Percentiles rank a stretch among this genome's conserved stretches.
Conservation (phyloP, 2,329 filamentous ascomycete genomes). For the Fusarium sp. region DNA sequence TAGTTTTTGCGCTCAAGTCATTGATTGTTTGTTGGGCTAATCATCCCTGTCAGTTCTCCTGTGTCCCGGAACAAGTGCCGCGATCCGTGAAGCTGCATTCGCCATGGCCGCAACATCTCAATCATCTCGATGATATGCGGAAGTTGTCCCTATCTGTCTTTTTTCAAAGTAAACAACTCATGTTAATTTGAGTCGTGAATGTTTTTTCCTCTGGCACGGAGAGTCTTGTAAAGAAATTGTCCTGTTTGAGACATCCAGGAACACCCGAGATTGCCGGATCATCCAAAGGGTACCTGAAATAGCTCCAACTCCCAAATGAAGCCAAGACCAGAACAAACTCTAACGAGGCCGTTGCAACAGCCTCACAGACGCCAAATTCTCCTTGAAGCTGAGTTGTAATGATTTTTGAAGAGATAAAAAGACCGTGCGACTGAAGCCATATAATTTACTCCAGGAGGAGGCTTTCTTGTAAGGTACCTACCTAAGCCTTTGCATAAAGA, state of each 20-base stretch:
- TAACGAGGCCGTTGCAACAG: not conserved
- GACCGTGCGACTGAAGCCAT: not conserved
- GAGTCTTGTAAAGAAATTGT: conserved; percentile 7
- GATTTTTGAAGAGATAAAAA: not conserved
- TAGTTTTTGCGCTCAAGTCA: not conserved
- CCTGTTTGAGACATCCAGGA: conserved; percentile 20
- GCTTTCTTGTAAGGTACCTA: conserved; percentile 11
- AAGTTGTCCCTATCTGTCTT: not conserved
- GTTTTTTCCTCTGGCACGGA: conserved; percentile 3
- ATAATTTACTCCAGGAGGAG: conserved; percentile 1
- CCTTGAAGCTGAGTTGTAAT: not conserved
- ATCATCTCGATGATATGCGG: not conserved
- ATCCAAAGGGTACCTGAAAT: not conserved
- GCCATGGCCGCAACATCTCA: not conserved
- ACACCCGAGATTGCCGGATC: conserved; percentile 16
- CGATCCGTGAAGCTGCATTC: not conserved
- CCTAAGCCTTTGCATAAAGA: conserved; percentile 10
- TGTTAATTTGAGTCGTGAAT: not conserved
- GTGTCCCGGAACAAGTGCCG: not conserved
- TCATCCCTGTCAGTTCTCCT: conserved; percentile 1
- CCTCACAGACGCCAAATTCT: not conserved
- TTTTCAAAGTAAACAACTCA: not conserved
- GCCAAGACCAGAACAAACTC: not conserved
- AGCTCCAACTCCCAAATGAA: not conserved
- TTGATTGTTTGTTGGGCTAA: not conserved